These are phyloP conservation scores for Medakamo hakoo DNA, from an alignment of 139 green algal genomes.

Conservation along the genomic window DNA sequence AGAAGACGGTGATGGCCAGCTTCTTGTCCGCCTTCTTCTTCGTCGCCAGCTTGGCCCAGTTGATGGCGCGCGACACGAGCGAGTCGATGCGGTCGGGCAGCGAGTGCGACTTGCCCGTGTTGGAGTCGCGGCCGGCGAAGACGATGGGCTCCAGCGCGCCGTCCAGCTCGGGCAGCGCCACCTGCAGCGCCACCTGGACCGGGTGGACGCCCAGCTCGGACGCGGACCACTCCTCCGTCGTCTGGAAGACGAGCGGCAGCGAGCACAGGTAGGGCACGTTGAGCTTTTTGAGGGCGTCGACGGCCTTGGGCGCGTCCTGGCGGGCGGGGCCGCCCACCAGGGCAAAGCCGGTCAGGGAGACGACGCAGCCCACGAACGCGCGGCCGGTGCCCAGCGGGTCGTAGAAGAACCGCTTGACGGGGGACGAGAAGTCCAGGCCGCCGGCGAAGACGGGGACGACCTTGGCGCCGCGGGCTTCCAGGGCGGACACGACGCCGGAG, in stretches of 20 bases:
- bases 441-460: slow-evolving; percentile 94
- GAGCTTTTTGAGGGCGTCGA: slow-evolving; percentile 84
- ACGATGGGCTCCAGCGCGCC: slow-evolving; percentile 96
- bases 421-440: slow-evolving; percentile 89
- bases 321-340: slow-evolving; percentile 85
- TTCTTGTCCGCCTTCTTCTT: slow-evolving; percentile 93
- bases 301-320: slow-evolving; percentile 93
- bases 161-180: slow-evolving; percentile 97
- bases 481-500: slow-evolving; percentile 71
- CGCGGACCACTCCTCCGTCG: slow-evolving; percentile 97
- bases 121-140: slow-evolving; percentile 89
- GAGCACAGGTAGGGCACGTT: slow-evolving; percentile 96
- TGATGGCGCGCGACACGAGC: slow-evolving; percentile 76
- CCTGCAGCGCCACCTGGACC: slow-evolving; percentile 92
- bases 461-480: slow-evolving; percentile 85
- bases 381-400: slow-evolving; percentile 70
- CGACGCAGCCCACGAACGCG: slow-evolving; percentile 71
- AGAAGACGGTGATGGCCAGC: slow-evolving; percentile 95
- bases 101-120: slow-evolving; percentile 94
- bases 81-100: slow-evolving; percentile 86
- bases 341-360: slow-evolving; percentile 93
- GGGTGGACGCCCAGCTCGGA: slow-evolving; percentile 92
- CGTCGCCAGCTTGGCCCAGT: slow-evolving; percentile 82
- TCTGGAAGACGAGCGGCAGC: slow-evolving; percentile 98
- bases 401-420: slow-evolving; percentile 98